Conservation (phyloP, 257 asterid species). For the Echium plantagineum region DNA sequence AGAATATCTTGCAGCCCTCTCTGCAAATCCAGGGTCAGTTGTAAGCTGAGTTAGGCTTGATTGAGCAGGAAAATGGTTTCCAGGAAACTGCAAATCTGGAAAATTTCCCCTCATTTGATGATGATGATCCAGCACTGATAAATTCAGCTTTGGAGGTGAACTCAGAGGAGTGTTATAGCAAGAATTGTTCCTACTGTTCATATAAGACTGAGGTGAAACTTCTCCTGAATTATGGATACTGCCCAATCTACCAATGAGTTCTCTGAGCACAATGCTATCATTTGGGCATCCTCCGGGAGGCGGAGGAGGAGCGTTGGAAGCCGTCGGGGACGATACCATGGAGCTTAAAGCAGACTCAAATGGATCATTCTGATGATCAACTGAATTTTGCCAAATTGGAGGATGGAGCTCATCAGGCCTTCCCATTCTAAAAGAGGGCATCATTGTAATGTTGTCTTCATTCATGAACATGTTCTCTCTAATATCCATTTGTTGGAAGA, state of each 20-base stretch:
- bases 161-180: conserved; percentile 59
- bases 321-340: conserved; percentile 79
- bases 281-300: conserved; percentile 14
- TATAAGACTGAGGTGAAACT: conserved; percentile 32
- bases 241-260: conserved; percentile 67
- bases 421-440: too few species aligned
- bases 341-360: conserved; percentile 86
- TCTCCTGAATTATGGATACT: conserved; percentile 57
- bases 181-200: conserved; percentile 31
- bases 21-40: conserved; percentile 56
- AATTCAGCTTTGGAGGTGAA: conserved; percentile 71
- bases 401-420: too few species aligned
- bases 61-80: conserved; percentile 19
- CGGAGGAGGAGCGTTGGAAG: conserved; percentile 21
- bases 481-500: conserved; percentile 24
- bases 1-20: conserved; percentile 65
- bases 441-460: conserved; percentile 7
- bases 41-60: conserved; percentile 36
- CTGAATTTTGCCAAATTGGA: conserved; percentile 54
- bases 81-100: conserved; percentile 20
- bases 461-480: conserved; percentile 21
- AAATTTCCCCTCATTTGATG: conserved; percentile 29
- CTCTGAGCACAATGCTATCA: conserved; percentile 45
- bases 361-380: conserved; percentile 33
- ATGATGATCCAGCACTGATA: conserved; percentile 34